A percentile compares a stretch with the other conserved stretches of the same genome.
These are phyloP conservation scores for Phytophthora nicotianae DNA, from an alignment of 352 stramenopile genomes.

Conservation along the genomic window DNA sequence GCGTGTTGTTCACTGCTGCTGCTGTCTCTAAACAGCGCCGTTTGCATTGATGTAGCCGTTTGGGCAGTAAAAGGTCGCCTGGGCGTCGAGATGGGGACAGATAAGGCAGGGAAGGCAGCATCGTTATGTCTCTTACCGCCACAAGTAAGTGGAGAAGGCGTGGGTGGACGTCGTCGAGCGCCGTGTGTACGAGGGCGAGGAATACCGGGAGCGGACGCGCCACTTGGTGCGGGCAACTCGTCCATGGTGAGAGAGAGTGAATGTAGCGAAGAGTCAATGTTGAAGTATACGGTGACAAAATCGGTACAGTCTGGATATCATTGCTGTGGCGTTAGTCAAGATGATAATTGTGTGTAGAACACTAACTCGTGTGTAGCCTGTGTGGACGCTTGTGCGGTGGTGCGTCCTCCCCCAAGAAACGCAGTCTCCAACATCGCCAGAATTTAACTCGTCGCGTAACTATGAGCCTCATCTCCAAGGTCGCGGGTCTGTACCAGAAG, in stretches of 20 bases:
- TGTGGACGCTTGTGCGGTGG: conserved; percentile 26
- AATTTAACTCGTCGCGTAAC: conserved; percentile 11
- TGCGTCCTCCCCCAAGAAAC: conserved; percentile 20
- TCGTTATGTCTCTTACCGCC: conserved; percentile 1
- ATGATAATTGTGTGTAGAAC: neutral
- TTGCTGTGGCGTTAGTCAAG: neutral
- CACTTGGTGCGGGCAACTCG: conserved; percentile 22
- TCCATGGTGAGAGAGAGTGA: conserved; percentile 24
- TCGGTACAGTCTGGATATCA: neutral
- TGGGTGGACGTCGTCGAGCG: conserved; percentile 32
- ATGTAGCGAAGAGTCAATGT: conserved; percentile 1
- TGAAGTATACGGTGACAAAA: neutral
- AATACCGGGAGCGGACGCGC: conserved; percentile 6
- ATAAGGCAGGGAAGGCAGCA: conserved; percentile 17
- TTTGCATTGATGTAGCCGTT: neutral
- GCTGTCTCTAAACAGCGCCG: neutral
- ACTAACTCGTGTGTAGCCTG: neutral
- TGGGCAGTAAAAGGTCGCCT: conserved; percentile 16
- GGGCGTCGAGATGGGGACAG: conserved; percentile 19
- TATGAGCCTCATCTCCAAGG: conserved; percentile 63
- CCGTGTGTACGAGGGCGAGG: conserved; percentile 38
- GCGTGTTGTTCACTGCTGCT: neutral
- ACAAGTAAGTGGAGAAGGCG: conserved; percentile 1
- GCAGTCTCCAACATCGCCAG: conserved; percentile 14
- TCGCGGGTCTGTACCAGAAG: conserved; percentile 83